Evolutionary conservation across 768 basidiomycete genomes (phyloP).

Genomic region (Pleurotus salmoneostramineus): DNA sequence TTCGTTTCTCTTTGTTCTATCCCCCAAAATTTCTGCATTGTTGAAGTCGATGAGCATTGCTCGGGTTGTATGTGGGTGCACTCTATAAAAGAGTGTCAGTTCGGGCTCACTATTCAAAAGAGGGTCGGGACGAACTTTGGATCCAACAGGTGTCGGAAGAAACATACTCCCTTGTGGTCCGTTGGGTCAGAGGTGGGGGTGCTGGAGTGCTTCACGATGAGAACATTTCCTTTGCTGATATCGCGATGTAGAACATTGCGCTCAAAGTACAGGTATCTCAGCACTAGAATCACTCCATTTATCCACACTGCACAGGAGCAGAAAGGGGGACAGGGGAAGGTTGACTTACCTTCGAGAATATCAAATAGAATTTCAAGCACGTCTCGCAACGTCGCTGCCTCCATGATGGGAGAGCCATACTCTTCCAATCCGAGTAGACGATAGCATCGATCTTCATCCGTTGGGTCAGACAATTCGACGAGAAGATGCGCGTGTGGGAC

Average conservation of each 20-base stretch:
- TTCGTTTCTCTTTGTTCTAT: not conserved
- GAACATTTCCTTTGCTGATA: not conserved
- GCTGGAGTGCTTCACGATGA: not conserved
- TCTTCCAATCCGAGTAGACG: not conserved
- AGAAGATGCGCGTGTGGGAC: not conserved
- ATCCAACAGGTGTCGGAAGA: not conserved
- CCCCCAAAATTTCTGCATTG: not conserved
- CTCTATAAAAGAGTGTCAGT: not conserved
- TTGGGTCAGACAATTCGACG: not conserved
- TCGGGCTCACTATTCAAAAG: not conserved
- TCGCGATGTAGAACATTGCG: not conserved
- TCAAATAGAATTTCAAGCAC: not conserved
- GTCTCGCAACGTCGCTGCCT: not conserved
- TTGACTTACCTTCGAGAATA: not conserved
- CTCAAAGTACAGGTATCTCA: not conserved
- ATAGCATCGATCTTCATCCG: not conserved
- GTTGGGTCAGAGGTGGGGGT: not conserved
- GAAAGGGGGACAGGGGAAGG: too few relatives aligned
- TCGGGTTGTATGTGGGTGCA: not conserved
- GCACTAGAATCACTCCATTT: not conserved
- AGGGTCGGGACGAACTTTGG: not conserved
- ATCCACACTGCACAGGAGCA: too few relatives aligned
- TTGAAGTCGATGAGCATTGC: not conserved
- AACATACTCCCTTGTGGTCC: not conserved
- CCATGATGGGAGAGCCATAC: not conserved